Percentiles rank a stretch among this genome's conserved stretches.
phyloP scores from a whole-genome alignment of 306 rosid species.

The Vigna trinervia region DNA sequence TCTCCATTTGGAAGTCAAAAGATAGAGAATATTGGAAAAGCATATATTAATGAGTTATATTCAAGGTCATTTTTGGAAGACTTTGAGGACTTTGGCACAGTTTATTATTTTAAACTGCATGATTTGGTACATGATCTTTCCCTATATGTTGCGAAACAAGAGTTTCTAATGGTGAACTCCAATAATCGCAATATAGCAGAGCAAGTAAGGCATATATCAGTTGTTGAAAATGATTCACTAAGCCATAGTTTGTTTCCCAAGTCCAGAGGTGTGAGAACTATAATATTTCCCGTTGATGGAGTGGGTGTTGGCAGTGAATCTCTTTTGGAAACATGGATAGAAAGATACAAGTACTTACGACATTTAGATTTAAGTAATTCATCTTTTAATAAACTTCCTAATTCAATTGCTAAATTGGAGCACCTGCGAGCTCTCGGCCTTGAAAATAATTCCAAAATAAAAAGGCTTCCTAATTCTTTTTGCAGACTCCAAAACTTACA shows the following conservation, averaged over 20 bases:
- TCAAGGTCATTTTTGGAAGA: not conserved
- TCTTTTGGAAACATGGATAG: not conserved
- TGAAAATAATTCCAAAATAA: not conserved
- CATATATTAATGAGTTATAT: not conserved
- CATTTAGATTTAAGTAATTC: not conserved
- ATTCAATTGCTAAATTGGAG: conserved; percentile 25
- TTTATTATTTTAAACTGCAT: not conserved
- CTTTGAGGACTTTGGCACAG: not conserved
- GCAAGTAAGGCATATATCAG: not conserved
- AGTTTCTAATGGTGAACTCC: not conserved
- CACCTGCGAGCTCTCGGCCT: not conserved
- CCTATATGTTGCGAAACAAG: conserved; percentile 11
- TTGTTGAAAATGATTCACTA: not conserved
- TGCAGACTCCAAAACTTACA: conserved; percentile 9
- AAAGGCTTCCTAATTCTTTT: not conserved
- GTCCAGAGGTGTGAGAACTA: not conserved
- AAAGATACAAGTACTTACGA: not conserved
- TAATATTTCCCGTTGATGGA: not conserved
- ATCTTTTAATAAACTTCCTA: not conserved
- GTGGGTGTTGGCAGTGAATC: not conserved
- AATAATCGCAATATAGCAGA: not conserved
- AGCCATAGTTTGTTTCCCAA: not conserved
- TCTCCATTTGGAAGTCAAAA: too few species aligned
- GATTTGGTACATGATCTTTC: conserved; percentile 39
- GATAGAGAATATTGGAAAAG: too few species aligned